Conservation (phyloP, 2,329 filamentous ascomycete species). For the Penicillium sp. region DNA sequence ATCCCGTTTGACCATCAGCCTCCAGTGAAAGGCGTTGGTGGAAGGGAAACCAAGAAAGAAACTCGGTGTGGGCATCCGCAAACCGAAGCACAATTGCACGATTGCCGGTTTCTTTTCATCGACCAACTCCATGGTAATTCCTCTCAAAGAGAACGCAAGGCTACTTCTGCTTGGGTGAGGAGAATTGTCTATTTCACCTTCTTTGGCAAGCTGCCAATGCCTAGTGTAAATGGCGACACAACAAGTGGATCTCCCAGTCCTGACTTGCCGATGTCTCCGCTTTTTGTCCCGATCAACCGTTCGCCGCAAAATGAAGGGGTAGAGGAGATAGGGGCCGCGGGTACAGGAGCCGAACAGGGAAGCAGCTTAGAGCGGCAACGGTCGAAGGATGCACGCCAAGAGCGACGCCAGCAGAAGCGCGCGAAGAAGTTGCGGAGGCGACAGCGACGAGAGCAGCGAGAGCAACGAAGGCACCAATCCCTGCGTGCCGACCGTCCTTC, state of each 20-base stretch:
- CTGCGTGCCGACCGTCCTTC: background rate
- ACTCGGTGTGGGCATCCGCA: constrained; percentile 14
- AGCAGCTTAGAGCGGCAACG: constrained; percentile 5
- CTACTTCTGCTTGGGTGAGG: constrained; percentile 21
- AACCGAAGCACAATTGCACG: constrained; percentile 12
- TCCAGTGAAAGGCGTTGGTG: background rate
- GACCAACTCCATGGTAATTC: constrained; percentile 16
- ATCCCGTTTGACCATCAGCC: constrained; percentile 8
- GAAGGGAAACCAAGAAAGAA: constrained; percentile 14
- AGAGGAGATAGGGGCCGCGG: too few species aligned
- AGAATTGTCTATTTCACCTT: constrained; percentile 24
- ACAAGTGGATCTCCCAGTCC: background rate
- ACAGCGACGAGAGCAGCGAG: constrained; percentile 6
- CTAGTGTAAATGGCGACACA: constrained; percentile 2
- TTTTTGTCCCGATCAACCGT: constrained; percentile 11
- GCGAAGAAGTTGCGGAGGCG: constrained; percentile 6
- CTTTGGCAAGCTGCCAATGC: constrained; percentile 16
- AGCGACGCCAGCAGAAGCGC: constrained; percentile 14
- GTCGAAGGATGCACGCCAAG: constrained; percentile 1
- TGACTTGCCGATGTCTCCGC: constrained; percentile 10
- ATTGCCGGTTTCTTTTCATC: constrained; percentile 23
- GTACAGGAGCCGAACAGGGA: background rate
- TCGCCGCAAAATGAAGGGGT: background rate
- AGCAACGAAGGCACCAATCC: constrained; percentile 4
- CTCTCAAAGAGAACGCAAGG: constrained; percentile 2